phyloP scores from a whole-genome alignment of 2,329 filamentous ascomycete genomes.

The Fusarium compactum region DNA sequence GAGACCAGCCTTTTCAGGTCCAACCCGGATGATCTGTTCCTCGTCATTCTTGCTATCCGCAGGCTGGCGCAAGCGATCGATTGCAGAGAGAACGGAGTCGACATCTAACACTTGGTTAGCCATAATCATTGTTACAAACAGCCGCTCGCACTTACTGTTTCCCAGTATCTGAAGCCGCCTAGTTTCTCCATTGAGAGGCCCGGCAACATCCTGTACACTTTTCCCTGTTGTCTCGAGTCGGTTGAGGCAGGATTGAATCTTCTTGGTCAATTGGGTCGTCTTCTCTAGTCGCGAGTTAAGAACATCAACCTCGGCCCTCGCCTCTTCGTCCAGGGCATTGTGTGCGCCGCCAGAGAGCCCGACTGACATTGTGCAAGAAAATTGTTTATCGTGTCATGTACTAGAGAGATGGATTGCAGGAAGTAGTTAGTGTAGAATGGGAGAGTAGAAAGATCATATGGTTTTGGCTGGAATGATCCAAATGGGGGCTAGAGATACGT shows the following conservation, averaged over 20 bases:
- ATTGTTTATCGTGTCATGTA: conserved; percentile 3
- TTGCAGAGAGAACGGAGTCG: conserved; percentile 85
- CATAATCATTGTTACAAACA: conserved; percentile 1
- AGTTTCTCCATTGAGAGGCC: conserved; percentile 92
- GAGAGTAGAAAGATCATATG: conserved; percentile 3
- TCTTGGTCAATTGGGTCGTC: conserved; percentile 92
- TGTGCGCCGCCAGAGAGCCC: conserved; percentile 61
- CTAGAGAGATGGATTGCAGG: not conserved
- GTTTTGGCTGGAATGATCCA: conserved; percentile 2
- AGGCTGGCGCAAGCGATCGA: conserved; percentile 90
- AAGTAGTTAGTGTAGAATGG: conserved; percentile 2
- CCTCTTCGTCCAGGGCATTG: conserved; percentile 72
- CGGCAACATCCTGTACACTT: conserved; percentile 90
- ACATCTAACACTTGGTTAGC: conserved; percentile 70
- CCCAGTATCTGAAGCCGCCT: conserved; percentile 89
- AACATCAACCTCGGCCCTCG: conserved; percentile 76
- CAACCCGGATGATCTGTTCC: conserved; percentile 88
- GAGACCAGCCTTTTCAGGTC: conserved; percentile 85
- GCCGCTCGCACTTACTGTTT: conserved; percentile 66
- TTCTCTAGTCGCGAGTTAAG: conserved; percentile 84
- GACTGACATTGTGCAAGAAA: conserved; percentile 60
- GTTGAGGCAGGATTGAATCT: conserved; percentile 89
- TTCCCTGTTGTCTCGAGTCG: conserved; percentile 89
- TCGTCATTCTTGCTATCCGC: conserved; percentile 92
- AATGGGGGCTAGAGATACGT: conserved; percentile 7